A percentile compares a stretch with the other conserved stretches of the same genome.
Conservation (phyloP, 192 early-diverging fungal genomes). For the Dissophora ornata region DNA sequence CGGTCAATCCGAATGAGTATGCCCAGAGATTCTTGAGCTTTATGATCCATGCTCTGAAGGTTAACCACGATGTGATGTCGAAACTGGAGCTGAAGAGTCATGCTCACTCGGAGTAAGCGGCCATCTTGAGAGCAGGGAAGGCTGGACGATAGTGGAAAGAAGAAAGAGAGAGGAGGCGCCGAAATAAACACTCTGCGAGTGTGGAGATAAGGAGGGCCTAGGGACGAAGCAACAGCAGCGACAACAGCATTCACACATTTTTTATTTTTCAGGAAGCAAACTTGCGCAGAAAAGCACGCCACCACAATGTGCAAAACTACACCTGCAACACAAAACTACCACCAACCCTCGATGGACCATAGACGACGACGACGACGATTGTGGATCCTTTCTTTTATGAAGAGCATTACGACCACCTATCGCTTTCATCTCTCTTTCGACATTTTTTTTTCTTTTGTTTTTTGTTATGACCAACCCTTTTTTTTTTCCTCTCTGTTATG, state of each 20-base stretch:
- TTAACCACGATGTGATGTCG: slow-evolving; percentile 40
- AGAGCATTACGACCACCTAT: no score
- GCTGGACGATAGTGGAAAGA: no score
- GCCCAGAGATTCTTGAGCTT: slow-evolving; percentile 91
- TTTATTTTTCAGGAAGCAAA: no score
- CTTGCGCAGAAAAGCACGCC: not conserved
- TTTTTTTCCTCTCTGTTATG: not conserved
- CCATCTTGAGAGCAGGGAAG: no score
- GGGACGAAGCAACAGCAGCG: no score
- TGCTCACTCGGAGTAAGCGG: slow-evolving; percentile 41
- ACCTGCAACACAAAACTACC: not conserved
- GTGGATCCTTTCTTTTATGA: no score
- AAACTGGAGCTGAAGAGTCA: slow-evolving; percentile 34
- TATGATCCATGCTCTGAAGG: slow-evolving; percentile 64
- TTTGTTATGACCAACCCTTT: slow-evolving; percentile 9
- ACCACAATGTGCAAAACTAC: slow-evolving; percentile 4
- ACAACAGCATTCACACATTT: no score
- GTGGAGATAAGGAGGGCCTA: no score
- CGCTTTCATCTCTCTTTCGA: no score
- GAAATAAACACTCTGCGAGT: no score
- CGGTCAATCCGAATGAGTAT: slow-evolving; percentile 89
- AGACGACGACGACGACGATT: not conserved
- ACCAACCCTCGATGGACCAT: no score
- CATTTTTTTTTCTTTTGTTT: no score
- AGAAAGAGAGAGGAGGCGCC: not conserved